These are phyloP conservation scores for Aureobasidium namibiae DNA, from an alignment of 2,329 filamentous ascomycete species.

Conservation along the genomic window DNA sequence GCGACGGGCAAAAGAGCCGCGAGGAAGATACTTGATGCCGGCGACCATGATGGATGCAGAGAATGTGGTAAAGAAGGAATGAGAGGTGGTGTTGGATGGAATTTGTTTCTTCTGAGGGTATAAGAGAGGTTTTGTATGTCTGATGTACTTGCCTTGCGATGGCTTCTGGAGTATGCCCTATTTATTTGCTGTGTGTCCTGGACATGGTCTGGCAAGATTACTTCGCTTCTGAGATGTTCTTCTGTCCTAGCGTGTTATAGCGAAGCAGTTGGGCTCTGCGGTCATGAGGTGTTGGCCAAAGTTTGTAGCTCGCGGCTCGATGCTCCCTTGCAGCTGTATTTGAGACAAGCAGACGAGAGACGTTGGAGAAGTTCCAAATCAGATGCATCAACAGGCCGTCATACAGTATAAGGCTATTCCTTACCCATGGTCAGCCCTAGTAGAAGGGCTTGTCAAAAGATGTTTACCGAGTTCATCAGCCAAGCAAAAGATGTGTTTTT, in stretches of 20 bases:
- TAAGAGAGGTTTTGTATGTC: not conserved
- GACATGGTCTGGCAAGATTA: not conserved
- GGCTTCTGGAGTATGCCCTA: not conserved
- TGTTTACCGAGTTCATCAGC: not conserved
- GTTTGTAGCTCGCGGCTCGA: not conserved
- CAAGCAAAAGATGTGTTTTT: not conserved
- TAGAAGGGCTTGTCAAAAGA: not conserved
- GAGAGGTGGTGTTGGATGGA: not conserved
- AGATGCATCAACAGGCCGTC: not conserved
- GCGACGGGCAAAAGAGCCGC: slow-evolving; percentile 20
- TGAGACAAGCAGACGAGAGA: not conserved
- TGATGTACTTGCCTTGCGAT: not conserved
- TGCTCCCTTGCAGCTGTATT: not conserved
- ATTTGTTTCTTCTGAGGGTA: not conserved
- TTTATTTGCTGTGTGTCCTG: not conserved
- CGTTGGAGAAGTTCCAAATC: not conserved
- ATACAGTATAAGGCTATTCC: not conserved
- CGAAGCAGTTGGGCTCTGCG: not conserved
- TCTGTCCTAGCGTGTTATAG: not conserved
- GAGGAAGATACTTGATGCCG: slow-evolving; percentile 13
- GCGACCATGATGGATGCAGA: slow-evolving; percentile 1
- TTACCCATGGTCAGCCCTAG: not conserved
- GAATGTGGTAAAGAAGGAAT: not conserved
- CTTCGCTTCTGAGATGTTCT: not conserved
- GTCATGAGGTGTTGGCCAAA: not conserved